Base-by-base conservation (phyloP, 768 basidiomycete species). In the Amanita exitialis region DNA sequence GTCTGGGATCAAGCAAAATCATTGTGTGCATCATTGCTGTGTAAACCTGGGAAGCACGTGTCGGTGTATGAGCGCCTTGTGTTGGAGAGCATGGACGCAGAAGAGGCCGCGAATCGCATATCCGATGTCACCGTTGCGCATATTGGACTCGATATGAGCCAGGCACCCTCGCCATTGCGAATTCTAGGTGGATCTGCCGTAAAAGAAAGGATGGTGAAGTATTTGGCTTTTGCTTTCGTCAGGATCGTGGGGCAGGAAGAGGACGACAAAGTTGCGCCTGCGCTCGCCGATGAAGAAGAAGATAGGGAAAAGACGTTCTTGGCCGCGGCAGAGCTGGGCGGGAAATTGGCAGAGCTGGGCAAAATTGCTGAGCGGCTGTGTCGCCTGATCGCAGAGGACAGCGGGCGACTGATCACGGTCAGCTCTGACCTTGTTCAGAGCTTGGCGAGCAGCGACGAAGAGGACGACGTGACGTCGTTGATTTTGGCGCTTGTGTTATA, bases 271-370 rank as follows among this genome's bases (percentile, higher is more conserved):
- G 51, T 54, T n/a, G 58, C 61, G 34, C 44, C 63, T 44, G 57
- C 32, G 4, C 13, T 62, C 27, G 63, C 69, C n/a, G 61, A 64
- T 45, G 66, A 70, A 25, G 65, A 69, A 13, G 63, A 66, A 35
- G 73, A 73, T 55, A 70, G 74, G 62, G 62, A 65, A 47, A 66
- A 64, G 28, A 80, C 80, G 0, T 62, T 87, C 35, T 75, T 76
- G 6, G 78, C 78, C 21, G 82, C 83, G 18, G 72, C 71, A 42
- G 78, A 80, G 49, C 73, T 90, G 5, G 83, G 85, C 2, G 86
- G 84, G 1, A 59, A 62, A 9, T 72, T 79, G 0, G 73, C 72
- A 3, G 65, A 72, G 48, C 67, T 89, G 13, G 83, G 76, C 0
- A 68, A 72, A 56, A 59, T 66, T 5, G 68, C 88, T 25, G 83